Evolutionary conservation across 2,329 filamentous ascomycete species (phyloP), one percentile per base, ranked within the genome.

Genomic region (Calonectria honghensis): DNA sequence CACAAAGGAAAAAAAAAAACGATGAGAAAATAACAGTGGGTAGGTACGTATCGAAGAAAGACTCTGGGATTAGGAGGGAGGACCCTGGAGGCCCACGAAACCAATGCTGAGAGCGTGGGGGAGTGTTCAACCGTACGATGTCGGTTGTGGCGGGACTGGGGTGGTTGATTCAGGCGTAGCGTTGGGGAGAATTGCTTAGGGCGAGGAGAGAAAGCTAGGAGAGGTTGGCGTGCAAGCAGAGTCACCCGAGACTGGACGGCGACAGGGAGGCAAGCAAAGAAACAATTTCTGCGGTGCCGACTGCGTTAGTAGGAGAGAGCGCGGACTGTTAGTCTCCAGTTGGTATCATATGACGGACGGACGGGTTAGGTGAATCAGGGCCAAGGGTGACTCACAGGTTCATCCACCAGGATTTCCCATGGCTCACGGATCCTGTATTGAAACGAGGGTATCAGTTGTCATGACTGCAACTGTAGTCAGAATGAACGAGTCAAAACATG

Each of bases 201-300:
- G 75, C 68, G 76, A 68, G 63, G 57, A 50, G 68, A 35, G 70
- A 75, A 59, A 64, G 52, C 39, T 20, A 24, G 35, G 68, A 54
- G 24, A 41, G 59, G 39, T 51, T 61, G 52, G 63, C 32, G 70
- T 50, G 69, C n/a, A 35, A 52, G 69, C 68, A 79, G 73, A 80
- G 73, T 77, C 74, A 76, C 61, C 73, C 77, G 78, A 73, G 71
- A 75, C 57, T 70, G 68, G 68, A 70, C 73, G 9, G 64, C 39
- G 51, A 63, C 35, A 27, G 57, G 48, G 32, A 52, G 69, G 48
- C 59, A 66, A 72, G 51, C 54, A 67, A 39, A 50, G 69, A 64
- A 71, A 52, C 41, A 59, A 64, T 41, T 61, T 67, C 52, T 54
- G 71, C 57, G 29, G 71, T 64, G 45, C 48, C 39, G 29, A 45